A percentile compares a stretch with the other conserved stretches of the same genome.
Evolutionary conservation across 768 basidiomycete genomes (phyloP).

Genomic region (Leccinum rimulosum): DNA sequence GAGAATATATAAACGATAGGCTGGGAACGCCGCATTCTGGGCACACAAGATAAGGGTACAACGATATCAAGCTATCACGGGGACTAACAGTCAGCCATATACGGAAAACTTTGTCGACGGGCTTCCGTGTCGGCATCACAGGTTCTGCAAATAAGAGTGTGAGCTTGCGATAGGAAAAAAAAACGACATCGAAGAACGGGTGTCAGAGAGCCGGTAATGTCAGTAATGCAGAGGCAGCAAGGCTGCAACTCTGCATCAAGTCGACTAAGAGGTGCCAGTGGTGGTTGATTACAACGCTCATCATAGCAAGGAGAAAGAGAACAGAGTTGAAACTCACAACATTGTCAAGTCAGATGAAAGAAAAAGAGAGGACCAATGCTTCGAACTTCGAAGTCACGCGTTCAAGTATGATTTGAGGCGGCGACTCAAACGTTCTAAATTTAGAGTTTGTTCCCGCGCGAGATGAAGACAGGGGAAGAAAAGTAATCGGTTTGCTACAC

Average conservation of each 20-base stretch:
- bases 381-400: neutral
- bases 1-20: slow-evolving; percentile 6
- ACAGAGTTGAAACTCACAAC: slow-evolving; percentile 16
- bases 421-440: slow-evolving; percentile 11
- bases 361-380: neutral
- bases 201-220: slow-evolving; percentile 71
- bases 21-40: slow-evolving; percentile 3
- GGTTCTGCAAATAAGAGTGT: slow-evolving; percentile 16
- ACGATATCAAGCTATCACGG: slow-evolving; percentile 1
- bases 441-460: neutral
- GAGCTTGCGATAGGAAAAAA: slow-evolving; percentile 12
- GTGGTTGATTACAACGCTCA: slow-evolving; percentile 76
- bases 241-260: slow-evolving; percentile 43
- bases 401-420: slow-evolving; percentile 17
- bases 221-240: slow-evolving; percentile 56
- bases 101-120: neutral
- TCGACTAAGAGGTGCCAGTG: slow-evolving; percentile 95
- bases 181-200: neutral
- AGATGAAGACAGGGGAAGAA: neutral
- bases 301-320: slow-evolving; percentile 34
- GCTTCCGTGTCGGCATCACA: neutral
- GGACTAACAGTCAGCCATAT: neutral
- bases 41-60: slow-evolving; percentile 8
- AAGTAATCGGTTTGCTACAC: neutral
- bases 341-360: too few species aligned